phyloP scores from a whole-genome alignment of 2,329 filamentous ascomycete genomes.

The Penicillium polonicum region DNA sequence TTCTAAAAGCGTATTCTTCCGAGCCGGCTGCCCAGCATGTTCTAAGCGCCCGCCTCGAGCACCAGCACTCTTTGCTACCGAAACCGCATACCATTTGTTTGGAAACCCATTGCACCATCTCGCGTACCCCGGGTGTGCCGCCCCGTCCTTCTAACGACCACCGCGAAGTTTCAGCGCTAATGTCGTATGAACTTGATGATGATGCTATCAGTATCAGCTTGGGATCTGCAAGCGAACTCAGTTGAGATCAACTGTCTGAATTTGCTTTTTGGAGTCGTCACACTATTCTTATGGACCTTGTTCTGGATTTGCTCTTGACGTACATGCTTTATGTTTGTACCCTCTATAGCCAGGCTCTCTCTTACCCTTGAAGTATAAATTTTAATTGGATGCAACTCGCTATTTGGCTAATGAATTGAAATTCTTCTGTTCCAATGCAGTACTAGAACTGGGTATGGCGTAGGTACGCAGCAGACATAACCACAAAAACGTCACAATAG shows the following conservation, averaged over 20 bases:
- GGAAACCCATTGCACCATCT: conserved; percentile 25
- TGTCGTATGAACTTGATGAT: conserved; percentile 6
- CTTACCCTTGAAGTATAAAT: background rate
- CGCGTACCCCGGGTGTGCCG: conserved; percentile 4
- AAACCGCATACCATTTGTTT: conserved; percentile 21
- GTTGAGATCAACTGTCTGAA: background rate
- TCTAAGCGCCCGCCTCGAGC: conserved; percentile 30
- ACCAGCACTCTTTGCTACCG: conserved; percentile 35
- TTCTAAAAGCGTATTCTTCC: conserved; percentile 24
- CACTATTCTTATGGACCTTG: conserved; percentile 1
- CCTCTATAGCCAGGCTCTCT: background rate
- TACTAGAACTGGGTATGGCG: background rate
- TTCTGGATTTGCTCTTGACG: background rate
- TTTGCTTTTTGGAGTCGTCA: background rate
- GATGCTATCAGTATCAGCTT: conserved; percentile 9
- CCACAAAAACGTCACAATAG: background rate
- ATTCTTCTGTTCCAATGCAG: background rate
- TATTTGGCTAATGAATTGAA: background rate
- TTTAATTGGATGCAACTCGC: background rate
- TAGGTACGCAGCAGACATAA: background rate
- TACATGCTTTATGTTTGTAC: background rate
- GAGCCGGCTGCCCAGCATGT: conserved; percentile 20
- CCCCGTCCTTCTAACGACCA: background rate
- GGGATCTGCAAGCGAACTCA: conserved; percentile 9
- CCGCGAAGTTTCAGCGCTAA: background rate